Evolutionary conservation across 148 eudicot species (phyloP).

Genomic region (Diospyros lotus): DNA sequence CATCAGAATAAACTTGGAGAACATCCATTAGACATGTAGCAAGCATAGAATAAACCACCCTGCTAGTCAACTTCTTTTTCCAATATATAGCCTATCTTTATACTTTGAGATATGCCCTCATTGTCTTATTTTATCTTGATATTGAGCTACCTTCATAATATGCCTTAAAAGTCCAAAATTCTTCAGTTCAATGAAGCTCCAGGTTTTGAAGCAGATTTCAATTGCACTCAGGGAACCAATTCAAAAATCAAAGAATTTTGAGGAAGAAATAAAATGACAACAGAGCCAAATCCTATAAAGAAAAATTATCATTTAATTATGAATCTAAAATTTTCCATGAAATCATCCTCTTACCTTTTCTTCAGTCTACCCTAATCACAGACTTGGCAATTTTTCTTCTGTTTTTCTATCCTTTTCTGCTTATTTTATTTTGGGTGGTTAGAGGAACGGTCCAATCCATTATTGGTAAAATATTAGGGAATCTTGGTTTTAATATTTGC

Average conservation of each 20-base stretch:
- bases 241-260: background rate
- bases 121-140: background rate
- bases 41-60: background rate
- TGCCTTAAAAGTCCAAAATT: background rate
- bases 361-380: background rate
- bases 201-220: background rate
- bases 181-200: background rate
- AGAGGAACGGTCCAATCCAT: no score
- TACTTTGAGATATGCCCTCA: no score
- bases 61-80: no score
- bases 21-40: background rate
- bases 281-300: background rate
- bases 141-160: background rate
- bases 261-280: background rate
- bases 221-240: background rate
- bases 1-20: background rate
- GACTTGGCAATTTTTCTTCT: no score
- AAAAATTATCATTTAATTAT: background rate
- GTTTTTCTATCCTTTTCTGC: no score
- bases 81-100: background rate
- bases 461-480: no score
- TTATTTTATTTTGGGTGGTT: no score
- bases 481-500: no score
- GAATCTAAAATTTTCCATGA: background rate
- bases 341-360: background rate